phyloP scores from a whole-genome alignment of 257 asterid genomes.

The Hygrophila difformis region DNA sequence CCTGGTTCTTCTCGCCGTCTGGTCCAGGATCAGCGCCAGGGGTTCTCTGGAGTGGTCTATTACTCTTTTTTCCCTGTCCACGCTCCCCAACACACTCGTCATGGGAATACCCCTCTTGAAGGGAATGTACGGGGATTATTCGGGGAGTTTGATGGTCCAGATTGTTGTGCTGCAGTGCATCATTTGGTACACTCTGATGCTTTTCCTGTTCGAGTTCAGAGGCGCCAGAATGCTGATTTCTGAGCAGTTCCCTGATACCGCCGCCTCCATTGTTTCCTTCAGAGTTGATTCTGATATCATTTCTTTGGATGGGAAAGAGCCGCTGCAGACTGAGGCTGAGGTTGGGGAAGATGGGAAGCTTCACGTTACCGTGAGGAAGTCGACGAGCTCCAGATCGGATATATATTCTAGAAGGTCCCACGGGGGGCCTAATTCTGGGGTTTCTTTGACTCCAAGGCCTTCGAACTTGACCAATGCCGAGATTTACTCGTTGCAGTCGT shows the following conservation, averaged over 20 bases:
- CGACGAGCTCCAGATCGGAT: not conserved
- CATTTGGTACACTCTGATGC: conserved; percentile 9
- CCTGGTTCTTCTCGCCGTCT: not conserved
- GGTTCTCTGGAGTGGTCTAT: conserved; percentile 9
- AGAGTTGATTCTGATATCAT: conserved; percentile 7
- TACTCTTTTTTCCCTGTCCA: conserved; percentile 1
- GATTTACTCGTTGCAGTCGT: not conserved
- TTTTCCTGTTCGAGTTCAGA: conserved; percentile 7
- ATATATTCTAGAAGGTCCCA: not conserved
- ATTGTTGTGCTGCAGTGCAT: conserved; percentile 8
- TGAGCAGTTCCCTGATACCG: conserved; percentile 11
- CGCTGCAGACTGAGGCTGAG: conserved; percentile 2
- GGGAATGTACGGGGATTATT: conserved; percentile 3
- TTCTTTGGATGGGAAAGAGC: conserved; percentile 4
- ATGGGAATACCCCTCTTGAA: conserved; percentile 5
- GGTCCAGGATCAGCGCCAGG: not conserved
- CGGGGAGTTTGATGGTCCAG: conserved; percentile 9
- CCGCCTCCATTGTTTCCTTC: conserved; percentile 2
- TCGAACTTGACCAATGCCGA: conserved; percentile 8
- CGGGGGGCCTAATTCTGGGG: not conserved
- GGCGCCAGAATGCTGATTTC: conserved; percentile 5
- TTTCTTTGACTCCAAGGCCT: conserved; percentile 1
- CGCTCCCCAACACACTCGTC: conserved; percentile 7
- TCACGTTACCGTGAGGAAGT: conserved; percentile 6
- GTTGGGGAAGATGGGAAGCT: conserved; percentile 7